phyloP scores from a whole-genome alignment of 2,329 filamentous ascomycete genomes.

The Cladosporium sp. region DNA sequence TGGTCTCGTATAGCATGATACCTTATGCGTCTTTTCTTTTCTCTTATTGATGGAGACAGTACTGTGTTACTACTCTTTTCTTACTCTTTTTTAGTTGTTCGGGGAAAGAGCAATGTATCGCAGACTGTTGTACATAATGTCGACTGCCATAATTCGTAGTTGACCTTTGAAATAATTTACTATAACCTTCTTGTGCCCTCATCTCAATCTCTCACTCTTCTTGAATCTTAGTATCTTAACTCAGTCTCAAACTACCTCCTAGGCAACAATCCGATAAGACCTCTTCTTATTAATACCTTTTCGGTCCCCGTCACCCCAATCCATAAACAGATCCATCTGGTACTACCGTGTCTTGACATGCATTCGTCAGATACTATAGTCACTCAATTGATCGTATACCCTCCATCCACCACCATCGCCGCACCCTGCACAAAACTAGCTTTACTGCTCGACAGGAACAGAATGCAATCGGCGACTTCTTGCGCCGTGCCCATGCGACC shows the following conservation, averaged over 20 bases:
- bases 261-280: no score
- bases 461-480: conserved; percentile 45
- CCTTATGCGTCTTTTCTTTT: conserved; percentile 12
- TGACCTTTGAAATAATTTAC: conserved; percentile 13
- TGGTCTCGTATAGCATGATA: conserved; percentile 15
- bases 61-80: conserved; percentile 13
- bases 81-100: conserved; percentile 1
- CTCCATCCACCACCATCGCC: conserved; percentile 43
- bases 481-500: conserved; percentile 45
- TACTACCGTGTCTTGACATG: no score
- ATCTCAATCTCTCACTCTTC: conserved; percentile 23
- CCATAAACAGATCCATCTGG: background rate
- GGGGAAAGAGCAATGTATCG: conserved; percentile 1
- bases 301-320: background rate
- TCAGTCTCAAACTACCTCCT: background rate
- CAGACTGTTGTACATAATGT: conserved; percentile 13
- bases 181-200: background rate
- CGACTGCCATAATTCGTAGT: conserved; percentile 7
- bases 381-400: conserved; percentile 41
- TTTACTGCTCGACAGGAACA: conserved; percentile 44
- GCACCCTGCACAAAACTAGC: conserved; percentile 45
- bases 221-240: background rate
- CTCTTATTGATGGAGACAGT: conserved; percentile 12
- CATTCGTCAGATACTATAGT: background rate
- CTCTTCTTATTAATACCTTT: background rate